phyloP scores from a whole-genome alignment of 192 early-diverging fungal species.

The Lobosporangium transversale region DNA sequence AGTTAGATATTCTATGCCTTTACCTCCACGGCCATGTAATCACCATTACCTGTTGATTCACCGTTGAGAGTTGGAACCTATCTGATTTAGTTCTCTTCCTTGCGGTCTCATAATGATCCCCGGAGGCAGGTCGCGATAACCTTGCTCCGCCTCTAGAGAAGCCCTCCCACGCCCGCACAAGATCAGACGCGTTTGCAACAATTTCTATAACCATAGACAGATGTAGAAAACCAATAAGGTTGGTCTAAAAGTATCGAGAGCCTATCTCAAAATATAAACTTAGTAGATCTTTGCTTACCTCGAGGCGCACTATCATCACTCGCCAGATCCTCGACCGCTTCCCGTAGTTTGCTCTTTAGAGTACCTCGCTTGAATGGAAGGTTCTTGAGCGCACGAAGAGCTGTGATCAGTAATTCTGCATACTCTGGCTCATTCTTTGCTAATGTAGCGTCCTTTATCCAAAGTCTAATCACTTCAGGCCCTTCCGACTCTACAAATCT shows the following conservation, averaged over 20 bases:
- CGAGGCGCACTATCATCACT: background rate
- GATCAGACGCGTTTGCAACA: background rate
- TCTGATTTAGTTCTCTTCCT: background rate
- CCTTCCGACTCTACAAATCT: conserved; percentile 19
- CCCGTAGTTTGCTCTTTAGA: conserved; percentile 7
- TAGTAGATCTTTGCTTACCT: background rate
- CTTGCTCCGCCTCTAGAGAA: background rate
- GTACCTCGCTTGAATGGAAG: conserved; percentile 9
- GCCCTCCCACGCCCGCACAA: background rate
- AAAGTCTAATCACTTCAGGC: background rate
- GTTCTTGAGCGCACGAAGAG: conserved; percentile 7
- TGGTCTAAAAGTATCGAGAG: no score
- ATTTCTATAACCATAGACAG: background rate
- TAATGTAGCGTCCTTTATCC: conserved; percentile 21
- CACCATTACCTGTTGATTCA: background rate
- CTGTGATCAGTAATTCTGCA: conserved; percentile 3
- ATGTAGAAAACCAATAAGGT: no score
- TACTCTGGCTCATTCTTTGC: background rate
- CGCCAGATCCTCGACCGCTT: conserved; percentile 8
- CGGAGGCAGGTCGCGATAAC: background rate
- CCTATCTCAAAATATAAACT: background rate
- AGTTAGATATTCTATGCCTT: no score
- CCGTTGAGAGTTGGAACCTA: background rate
- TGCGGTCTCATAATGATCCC: background rate
- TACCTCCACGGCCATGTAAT: background rate